Conservation (phyloP, 441 rosid genomes). For the Erodium texanum region DNA sequence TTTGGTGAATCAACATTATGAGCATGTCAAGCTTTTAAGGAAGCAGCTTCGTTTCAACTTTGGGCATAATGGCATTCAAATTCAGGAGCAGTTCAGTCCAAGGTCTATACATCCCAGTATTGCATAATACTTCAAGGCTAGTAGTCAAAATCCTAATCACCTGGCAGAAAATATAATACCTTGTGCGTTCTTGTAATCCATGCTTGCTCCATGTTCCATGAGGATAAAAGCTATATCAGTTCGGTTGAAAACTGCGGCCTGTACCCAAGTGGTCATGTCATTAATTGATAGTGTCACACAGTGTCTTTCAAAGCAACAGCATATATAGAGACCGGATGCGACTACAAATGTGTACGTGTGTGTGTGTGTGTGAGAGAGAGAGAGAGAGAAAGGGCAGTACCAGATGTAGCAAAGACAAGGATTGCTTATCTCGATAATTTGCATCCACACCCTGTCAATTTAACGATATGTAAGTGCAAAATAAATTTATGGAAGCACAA, state of each 20-base stretch:
- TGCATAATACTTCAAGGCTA: background rate
- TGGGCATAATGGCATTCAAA: too few species aligned
- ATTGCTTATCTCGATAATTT: slow-evolving; percentile 85
- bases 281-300: too few species aligned
- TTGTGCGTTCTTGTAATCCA: slow-evolving; percentile 73
- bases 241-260: slow-evolving; percentile 77
- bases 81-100: background rate
- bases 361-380: too few species aligned
- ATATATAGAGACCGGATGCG: too few species aligned
- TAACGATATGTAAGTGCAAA: slow-evolving; percentile 9
- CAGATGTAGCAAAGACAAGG: slow-evolving; percentile 83
- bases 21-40: background rate
- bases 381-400: slow-evolving; percentile 31
- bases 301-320: background rate
- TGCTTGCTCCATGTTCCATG: slow-evolving; percentile 79
- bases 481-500: background rate
- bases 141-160: slow-evolving; percentile 10
- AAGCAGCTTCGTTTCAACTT: too few species aligned
- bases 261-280: slow-evolving; percentile 22
- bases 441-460: slow-evolving; percentile 68
- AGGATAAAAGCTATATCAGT: slow-evolving; percentile 68
- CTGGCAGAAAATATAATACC: slow-evolving; percentile 34
- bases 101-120: background rate
- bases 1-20: background rate
- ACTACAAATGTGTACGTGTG: background rate